A percentile compares a stretch with the other conserved stretches of the same genome.
Conservation (phyloP, 495 filamentous ascomycete species). For the Filosporella fistucella region DNA sequence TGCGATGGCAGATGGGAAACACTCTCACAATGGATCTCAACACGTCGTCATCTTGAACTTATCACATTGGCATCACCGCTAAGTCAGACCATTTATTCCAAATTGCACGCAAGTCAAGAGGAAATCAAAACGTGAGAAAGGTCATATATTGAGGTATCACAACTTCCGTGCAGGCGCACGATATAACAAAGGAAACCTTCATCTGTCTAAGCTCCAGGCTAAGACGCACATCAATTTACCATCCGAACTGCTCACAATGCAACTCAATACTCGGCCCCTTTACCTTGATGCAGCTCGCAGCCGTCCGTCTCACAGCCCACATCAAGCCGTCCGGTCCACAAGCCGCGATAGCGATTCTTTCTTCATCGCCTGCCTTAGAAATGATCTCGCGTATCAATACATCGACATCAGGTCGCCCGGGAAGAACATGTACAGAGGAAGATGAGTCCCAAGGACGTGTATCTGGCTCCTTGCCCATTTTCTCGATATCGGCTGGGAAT, state of each 20-base stretch:
- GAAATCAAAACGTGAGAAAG: no score
- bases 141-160: no score
- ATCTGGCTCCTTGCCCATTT: background rate
- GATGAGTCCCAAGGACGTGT: constrained; percentile 2
- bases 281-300: constrained; percentile 41
- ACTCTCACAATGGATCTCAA: no score
- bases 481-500: constrained; percentile 1
- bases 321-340: constrained; percentile 48
- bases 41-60: no score
- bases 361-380: constrained; percentile 29
- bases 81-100: no score
- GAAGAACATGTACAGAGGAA: constrained; percentile 17
- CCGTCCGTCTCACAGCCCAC: constrained; percentile 41
- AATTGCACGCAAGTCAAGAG: no score
- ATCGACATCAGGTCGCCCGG: constrained; percentile 39
- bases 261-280: constrained; percentile 48
- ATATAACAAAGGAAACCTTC: no score
- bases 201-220: no score
- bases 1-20: no score
- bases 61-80: no score
- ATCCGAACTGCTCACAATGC: constrained; percentile 54
- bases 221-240: no score
- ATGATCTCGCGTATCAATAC: constrained; percentile 37
- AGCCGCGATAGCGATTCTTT: constrained; percentile 44
- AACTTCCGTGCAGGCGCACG: no score